Percentiles rank a stretch among this genome's conserved stretches.
Conservation (phyloP, 441 rosid species). For the Aquilaria agallochum region DNA sequence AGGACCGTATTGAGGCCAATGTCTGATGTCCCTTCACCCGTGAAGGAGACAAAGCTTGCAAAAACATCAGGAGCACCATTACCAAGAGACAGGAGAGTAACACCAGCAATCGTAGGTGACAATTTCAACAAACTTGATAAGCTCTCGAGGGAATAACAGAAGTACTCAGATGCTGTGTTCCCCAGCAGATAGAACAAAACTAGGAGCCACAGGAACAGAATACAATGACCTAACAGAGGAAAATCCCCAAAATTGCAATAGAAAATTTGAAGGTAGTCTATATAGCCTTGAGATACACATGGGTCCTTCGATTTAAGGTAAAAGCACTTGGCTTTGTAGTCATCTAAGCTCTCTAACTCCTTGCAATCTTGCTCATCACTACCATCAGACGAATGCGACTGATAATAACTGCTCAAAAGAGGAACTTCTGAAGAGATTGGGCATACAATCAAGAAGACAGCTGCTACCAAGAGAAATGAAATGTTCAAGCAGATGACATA, state of each 20-base stretch:
- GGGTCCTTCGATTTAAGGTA: conserved; percentile 37
- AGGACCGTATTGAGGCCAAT: conserved; percentile 66
- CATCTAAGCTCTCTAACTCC: conserved; percentile 26
- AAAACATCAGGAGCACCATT: conserved; percentile 91
- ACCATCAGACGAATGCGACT: neutral
- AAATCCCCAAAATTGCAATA: conserved; percentile 55
- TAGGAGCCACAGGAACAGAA: conserved; percentile 60
- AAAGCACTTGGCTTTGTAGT: conserved; percentile 40
- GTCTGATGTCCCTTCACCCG: conserved; percentile 49
- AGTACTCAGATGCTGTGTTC: conserved; percentile 84
- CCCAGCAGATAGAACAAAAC: conserved; percentile 77
- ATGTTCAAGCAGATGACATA: conserved; percentile 33
- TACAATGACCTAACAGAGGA: conserved; percentile 42
- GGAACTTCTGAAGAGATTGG: conserved; percentile 17
- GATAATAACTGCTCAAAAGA: conserved; percentile 12
- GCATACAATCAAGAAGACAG: conserved; percentile 19
- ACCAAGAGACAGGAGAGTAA: conserved; percentile 83
- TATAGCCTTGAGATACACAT: conserved; percentile 62
- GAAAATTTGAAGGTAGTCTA: conserved; percentile 55
- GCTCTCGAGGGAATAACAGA: conserved; percentile 71
- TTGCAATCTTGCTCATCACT: conserved; percentile 25
- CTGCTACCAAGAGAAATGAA: conserved; percentile 34
- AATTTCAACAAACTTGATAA: conserved; percentile 56
- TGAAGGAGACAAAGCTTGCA: conserved; percentile 66
- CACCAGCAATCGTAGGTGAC: conserved; percentile 79